Base-by-base conservation (phyloP, 176 grass and related monocot genomes). In the Poa pratensis region DNA sequence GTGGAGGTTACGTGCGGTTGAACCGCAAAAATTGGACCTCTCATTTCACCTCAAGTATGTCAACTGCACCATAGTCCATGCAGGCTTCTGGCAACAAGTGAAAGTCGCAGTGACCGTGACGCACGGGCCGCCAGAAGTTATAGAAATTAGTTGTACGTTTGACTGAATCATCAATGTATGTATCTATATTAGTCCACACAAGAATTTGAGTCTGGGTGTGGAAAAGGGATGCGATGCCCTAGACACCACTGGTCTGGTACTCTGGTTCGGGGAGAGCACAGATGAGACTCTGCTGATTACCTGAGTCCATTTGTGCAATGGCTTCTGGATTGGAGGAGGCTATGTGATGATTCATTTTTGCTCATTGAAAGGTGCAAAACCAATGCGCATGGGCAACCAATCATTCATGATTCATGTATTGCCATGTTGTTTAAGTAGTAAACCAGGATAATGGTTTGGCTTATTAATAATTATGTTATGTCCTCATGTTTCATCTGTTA, bases 1-100 rank as follows among this genome's bases (percentile, higher is more conserved):
- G 91, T 99, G 70, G 96, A 99, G 83, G 96, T 88, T 75, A 84
- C 63, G 28, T 99, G 96, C 35, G 73, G 84, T 73, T 93, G 85
- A 91, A 48, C 67, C 27, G 14, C 61, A 42, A 42, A 49, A 22
- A 58, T 61, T 57, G 57, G 59, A 54, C 11, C 32, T 54, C 55
- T 52, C 8, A 28, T 22, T 45, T 11, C 35, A 78, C 91, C 32
- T 35, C 73, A 43, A 45, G 22, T 73, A 84, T 51, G 79, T 86
- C 43, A n/a, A 58, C 62, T 24, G 30, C 28, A 46, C 7, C 67
- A 32, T 60, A 39, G 49, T 73, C 12, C 55, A 75, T 77, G 86
- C 7, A 81, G 15, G 82, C 12, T 93, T 88, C 88, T 89, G 86
- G 46, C 86, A 73, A 62, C 62, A 85, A 12, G 77, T 90, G 90